Conservation (phyloP, 768 basidiomycete species). For the Solioccasus polychromus region DNA sequence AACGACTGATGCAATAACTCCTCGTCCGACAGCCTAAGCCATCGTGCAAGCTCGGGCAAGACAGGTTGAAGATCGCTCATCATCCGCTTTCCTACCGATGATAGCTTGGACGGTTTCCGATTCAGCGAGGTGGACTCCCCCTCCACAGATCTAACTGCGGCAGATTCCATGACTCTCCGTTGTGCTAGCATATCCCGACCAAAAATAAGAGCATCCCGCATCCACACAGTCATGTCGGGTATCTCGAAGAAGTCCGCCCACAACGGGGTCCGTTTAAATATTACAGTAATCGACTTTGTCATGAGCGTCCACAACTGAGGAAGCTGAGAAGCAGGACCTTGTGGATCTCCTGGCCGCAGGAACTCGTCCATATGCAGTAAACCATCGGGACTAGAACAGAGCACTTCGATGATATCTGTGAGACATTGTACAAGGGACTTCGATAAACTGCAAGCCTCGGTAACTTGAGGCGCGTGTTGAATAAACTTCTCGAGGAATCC, state of each 20-base stretch:
- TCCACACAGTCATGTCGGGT: slow-evolving; percentile 91
- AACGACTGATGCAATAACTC: slow-evolving; percentile 91
- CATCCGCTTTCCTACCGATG: slow-evolving; percentile 69
- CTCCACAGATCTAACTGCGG: slow-evolving; percentile 31
- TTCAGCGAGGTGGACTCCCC: slow-evolving; percentile 17
- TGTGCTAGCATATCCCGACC: slow-evolving; percentile 82
- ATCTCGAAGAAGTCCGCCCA: slow-evolving; percentile 84
- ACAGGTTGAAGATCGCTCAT: slow-evolving; percentile 74
- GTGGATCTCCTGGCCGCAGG: slow-evolving; percentile 41
- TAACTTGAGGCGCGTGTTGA: slow-evolving; percentile 55
- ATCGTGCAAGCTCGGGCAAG: slow-evolving; percentile 73
- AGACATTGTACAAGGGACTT: slow-evolving; percentile 89
- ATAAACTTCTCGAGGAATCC: slow-evolving; percentile 67
- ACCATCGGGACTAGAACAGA: slow-evolving; percentile 73
- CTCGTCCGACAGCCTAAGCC: slow-evolving; percentile 91
- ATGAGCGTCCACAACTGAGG: slow-evolving; percentile 80
- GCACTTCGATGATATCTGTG: slow-evolving; percentile 86
- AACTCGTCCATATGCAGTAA: slow-evolving; percentile 59
- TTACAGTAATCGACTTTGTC: slow-evolving; percentile 73
- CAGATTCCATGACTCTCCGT: slow-evolving; percentile 74
- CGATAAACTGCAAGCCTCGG: slow-evolving; percentile 88
- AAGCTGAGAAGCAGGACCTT: slow-evolving; percentile 51
- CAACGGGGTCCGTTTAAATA: slow-evolving; percentile 78
- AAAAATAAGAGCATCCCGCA: slow-evolving; percentile 96
- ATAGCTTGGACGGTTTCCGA: slow-evolving; percentile 45